Evolutionary conservation across 1,284 basidiomycete species (phyloP), one percentile per base, ranked within the genome.

Genomic region (Porodaedalea pini): DNA sequence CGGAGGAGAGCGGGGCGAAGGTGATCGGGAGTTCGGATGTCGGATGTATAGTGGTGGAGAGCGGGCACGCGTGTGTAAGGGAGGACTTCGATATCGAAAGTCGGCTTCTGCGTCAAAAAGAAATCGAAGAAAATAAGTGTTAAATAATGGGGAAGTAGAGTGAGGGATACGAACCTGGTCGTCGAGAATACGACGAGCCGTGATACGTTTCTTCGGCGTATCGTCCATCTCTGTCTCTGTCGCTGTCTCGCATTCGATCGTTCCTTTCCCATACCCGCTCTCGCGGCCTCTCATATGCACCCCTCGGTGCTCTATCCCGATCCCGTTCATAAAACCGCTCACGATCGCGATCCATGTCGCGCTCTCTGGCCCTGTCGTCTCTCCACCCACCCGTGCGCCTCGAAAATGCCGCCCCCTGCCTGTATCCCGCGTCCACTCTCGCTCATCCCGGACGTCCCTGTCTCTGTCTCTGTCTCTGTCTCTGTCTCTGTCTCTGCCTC

Each of bases 291-390:
- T 56, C 59, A 29, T 56, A 58, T 31, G 27, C 44, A 48, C 25
- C 49, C 29, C 53, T 44, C 23, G 31, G 23, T 41, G 43, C 41
- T 41, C 57, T 44, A 17, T 43, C 57, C 27, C 44, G 5, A 36
- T 59, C 54, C 37, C 27, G 44, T 31, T 48, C 44, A 23, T 59
- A 41, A 32, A 55, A 44, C 37, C 57, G 41, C 11, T 50, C 57
- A n/a, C 45, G 31, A 19, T 37, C 49, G 4, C 56, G 23, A 25
- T 11, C 52, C 37, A 54, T 34, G 21, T 32, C 37, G 15, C 49
- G 54, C 11, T 60, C 61, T 29, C 61, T 44, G 34, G 61, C 59
- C 50, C 61, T 51, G 15, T 61, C 44, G 25, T 34, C 41, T 36
- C 54, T 29, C 31, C 54, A 58, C 17, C 56, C 47, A 17, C 53